A percentile compares a stretch with the other conserved stretches of the same genome.
Evolutionary conservation across 192 early-diverging fungal genomes (phyloP).

Genomic region (Thoreauomyces humboldtii): DNA sequence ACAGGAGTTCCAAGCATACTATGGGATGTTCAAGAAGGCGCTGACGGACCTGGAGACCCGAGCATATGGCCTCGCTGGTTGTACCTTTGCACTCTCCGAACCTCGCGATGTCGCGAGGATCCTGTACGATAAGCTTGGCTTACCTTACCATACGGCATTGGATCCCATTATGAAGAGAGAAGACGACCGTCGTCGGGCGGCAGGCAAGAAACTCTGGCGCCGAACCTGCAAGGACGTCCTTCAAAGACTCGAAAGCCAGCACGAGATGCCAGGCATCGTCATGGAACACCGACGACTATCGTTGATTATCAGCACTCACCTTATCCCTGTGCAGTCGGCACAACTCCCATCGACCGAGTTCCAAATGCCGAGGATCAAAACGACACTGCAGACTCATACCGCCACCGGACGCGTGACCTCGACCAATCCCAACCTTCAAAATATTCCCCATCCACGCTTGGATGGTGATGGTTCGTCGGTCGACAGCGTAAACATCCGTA

Average conservation of each 20-base stretch:
- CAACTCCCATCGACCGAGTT: not conserved
- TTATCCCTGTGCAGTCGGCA: constrained; percentile 18
- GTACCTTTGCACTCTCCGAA: not conserved
- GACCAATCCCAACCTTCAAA: constrained; percentile 27
- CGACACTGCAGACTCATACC: constrained; percentile 29
- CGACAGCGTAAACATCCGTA: constrained; percentile 19
- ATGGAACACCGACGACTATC: constrained; percentile 31
- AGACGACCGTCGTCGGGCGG: not conserved
- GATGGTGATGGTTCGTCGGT: not conserved
- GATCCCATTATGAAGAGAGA: not conserved
- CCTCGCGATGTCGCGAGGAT: constrained; percentile 2
- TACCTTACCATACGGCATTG: not conserved
- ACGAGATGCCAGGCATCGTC: constrained; percentile 25
- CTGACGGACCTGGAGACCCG: not conserved
- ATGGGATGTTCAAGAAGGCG: not conserved
- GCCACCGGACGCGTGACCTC: constrained; percentile 28
- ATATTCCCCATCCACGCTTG: constrained; percentile 32
- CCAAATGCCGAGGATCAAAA: constrained; percentile 32
- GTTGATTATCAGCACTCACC: constrained; percentile 20
- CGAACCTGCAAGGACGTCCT: constrained; percentile 28
- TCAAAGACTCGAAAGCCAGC: constrained; percentile 8
- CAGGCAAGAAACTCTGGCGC: constrained; percentile 13
- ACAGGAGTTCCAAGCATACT: constrained; percentile 10
- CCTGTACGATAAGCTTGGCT: constrained; percentile 8
- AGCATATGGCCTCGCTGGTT: constrained; percentile 3